Base-by-base conservation (phyloP, 1,284 basidiomycete species). In the Hypsizygus ulmarius region DNA sequence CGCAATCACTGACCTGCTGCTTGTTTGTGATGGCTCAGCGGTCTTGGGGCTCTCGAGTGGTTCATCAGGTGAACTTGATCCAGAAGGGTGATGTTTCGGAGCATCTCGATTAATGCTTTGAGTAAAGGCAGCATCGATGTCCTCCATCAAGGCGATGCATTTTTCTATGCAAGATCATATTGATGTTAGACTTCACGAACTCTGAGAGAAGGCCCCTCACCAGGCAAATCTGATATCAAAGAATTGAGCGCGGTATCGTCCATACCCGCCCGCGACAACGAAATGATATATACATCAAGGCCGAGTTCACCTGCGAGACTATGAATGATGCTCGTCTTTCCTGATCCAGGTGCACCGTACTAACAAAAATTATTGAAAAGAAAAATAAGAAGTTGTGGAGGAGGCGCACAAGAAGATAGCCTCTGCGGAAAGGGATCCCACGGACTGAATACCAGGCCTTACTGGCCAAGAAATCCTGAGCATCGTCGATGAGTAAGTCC, bases 81-180 rank as follows among this genome's bases (percentile, higher is more conserved):
- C 41, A 48, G 7, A 53, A 54, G 5, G 55, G 41, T n/a, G 40
- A 28, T n/a, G 32, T 21, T 14, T 43, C 19, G 18, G 32, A n/a
- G 12, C 54, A 41, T 74, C 71, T 14, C 81, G 79, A 48, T 71
- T 80, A 32, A 87, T 56, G 19, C 73, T 73, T 46, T 77, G 74
- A 32, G 75, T 77, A 63, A 88, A 86, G 0, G 84, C 84, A 3
- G 82, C 86, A 53, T 90, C 87, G 49, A 90, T 84, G 59, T 89
- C 89, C 64, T 92, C 89, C 77, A 92, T 86, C 16, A 92, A 69
- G 0, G 85, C 81, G 48, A 92, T 84, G 54, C 82, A 86, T 53
- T 77, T 72, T 43, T 80, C 73, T 35, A 45, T 16, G 32, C 15
- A 41, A 39, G 12, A 49, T 41, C 12, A 34, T 46, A 19, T 27